These are phyloP conservation scores for Rhynchospora breviuscula DNA, from an alignment of 176 grass and related monocot genomes.

Conservation along the genomic window DNA sequence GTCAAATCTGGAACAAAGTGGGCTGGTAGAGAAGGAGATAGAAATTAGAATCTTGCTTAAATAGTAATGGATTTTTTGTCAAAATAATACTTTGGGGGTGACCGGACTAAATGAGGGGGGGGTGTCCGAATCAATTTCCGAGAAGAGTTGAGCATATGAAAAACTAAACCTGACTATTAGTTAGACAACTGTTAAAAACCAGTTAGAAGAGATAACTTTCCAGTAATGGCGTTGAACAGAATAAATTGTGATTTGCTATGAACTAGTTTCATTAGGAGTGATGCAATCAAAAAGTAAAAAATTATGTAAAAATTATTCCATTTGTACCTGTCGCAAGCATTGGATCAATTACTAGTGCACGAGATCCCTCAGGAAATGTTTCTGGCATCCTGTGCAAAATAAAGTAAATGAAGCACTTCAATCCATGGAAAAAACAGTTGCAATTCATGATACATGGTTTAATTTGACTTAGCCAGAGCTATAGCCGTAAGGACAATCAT, in stretches of 20 bases:
- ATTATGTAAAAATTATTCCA: not conserved
- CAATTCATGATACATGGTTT: slow-evolving; percentile 8
- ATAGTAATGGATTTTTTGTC: too few species aligned
- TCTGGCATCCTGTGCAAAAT: slow-evolving; percentile 72
- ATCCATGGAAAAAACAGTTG: not conserved
- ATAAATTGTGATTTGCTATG: not conserved
- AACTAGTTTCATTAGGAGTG: not conserved
- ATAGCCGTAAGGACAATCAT: slow-evolving; percentile 28
- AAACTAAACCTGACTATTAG: too few species aligned
- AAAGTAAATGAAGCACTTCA: not conserved
- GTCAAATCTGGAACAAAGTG: too few species aligned
- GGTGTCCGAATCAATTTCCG: too few species aligned
- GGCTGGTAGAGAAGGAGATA: too few species aligned
- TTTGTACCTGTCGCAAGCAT: slow-evolving; percentile 87
- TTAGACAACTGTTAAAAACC: not conserved
- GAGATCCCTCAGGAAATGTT: slow-evolving; percentile 68
- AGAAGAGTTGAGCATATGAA: not conserved
- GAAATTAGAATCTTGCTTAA: too few species aligned
- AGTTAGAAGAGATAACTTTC: not conserved
- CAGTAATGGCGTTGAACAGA: not conserved
- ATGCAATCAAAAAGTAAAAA: not conserved
- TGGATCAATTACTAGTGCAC: slow-evolving; percentile 82
- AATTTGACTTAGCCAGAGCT: slow-evolving; percentile 8
- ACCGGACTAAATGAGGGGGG: too few species aligned
- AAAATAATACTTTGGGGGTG: too few species aligned